phyloP scores from a whole-genome alignment of 2,329 filamentous ascomycete species.

The Sporothrix dimorphospora region DNA sequence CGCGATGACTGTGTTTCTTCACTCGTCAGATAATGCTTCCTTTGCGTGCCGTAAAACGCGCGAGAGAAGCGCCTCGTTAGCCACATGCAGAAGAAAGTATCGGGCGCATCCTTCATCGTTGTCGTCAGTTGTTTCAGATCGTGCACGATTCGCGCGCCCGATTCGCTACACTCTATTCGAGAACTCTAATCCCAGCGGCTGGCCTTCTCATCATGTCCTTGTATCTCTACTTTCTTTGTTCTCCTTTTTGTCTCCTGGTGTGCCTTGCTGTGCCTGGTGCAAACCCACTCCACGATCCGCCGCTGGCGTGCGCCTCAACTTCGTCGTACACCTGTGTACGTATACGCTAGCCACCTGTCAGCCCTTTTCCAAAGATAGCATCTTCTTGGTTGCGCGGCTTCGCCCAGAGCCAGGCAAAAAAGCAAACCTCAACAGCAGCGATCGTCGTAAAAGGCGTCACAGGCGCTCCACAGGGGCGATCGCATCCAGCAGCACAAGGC shows the following conservation, averaged over 20 bases:
- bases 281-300: slow-evolving; percentile 8
- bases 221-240: neutral
- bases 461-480: no score
- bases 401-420: neutral
- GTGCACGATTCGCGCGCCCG: neutral
- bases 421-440: neutral
- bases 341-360: neutral
- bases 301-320: neutral
- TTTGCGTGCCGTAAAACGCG: neutral
- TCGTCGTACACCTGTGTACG: neutral
- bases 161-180: neutral
- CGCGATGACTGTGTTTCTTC: neutral
- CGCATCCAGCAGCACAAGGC: neutral
- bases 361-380: neutral
- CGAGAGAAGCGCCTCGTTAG: neutral
- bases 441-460: neutral
- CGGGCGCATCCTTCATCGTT: neutral
- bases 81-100: neutral
- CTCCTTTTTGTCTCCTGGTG: neutral
- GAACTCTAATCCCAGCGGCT: neutral
- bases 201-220: neutral
- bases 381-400: neutral
- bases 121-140: neutral
- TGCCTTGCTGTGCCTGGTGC: slow-evolving; percentile 12
- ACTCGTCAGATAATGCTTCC: neutral